These are phyloP conservation scores for Aspergillus spinulosporus DNA, from an alignment of 2,329 filamentous ascomycete species.

Conservation along the genomic window DNA sequence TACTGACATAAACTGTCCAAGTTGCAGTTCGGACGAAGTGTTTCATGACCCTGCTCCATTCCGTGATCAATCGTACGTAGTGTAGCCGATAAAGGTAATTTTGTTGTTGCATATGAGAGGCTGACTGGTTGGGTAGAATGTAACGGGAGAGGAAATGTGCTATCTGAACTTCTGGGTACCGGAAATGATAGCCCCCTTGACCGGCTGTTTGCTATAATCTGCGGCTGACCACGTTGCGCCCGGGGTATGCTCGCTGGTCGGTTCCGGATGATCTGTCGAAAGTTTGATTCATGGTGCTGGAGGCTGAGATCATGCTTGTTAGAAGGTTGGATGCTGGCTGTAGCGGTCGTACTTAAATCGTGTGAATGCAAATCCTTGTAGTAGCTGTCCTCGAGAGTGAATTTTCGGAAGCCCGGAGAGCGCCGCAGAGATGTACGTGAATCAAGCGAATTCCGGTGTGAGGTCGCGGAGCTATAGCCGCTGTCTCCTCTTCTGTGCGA, in stretches of 20 bases:
- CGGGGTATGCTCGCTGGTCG: constrained; percentile 15
- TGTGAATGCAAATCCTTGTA: constrained; percentile 9
- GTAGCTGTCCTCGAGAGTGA: constrained; percentile 20
- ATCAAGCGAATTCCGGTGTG: constrained; percentile 29
- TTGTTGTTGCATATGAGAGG: constrained; percentile 6
- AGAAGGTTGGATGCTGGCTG: constrained; percentile 13
- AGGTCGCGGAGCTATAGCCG: constrained; percentile 42
- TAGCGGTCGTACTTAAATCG: constrained; percentile 1
- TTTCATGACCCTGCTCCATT: not conserved
- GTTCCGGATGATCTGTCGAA: constrained; percentile 19
- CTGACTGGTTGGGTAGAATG: constrained; percentile 20
- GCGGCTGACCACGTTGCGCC: constrained; percentile 19
- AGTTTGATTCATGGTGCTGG: constrained; percentile 16
- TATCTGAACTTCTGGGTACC: not conserved
- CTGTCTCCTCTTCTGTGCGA: constrained; percentile 39
- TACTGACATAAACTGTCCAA: not conserved
- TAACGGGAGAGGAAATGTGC: constrained; percentile 10
- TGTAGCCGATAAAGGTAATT: not conserved
- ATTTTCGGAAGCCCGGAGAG: constrained; percentile 14
- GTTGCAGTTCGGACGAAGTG: not conserved
- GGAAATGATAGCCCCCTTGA: constrained; percentile 18
- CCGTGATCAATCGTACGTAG: not conserved
- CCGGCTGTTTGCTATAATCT: constrained; percentile 8
- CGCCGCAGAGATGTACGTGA: constrained; percentile 26
- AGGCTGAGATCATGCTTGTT: constrained; percentile 24